Conservation (phyloP, 768 basidiomycete genomes). For the Nidula microcarpa region DNA sequence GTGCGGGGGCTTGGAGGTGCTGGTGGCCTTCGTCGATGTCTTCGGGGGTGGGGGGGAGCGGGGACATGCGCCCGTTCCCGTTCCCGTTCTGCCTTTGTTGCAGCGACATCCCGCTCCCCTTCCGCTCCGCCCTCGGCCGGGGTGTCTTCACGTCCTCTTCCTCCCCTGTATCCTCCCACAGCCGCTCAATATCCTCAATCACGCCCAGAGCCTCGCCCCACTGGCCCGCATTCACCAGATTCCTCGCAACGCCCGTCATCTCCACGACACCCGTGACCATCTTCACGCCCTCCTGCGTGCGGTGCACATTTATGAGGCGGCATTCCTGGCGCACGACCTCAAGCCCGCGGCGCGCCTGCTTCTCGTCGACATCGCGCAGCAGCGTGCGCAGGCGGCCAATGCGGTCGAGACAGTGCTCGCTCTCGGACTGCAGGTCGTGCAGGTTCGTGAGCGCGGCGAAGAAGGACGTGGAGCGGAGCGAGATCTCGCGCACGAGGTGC, state of each 20-base stretch:
- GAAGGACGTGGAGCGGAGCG: constrained; percentile 87
- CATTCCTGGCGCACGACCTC: constrained; percentile 65
- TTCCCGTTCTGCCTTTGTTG: constrained; percentile 8
- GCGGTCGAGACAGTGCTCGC: constrained; percentile 73
- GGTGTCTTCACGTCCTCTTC: neutral
- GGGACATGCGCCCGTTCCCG: constrained; percentile 17
- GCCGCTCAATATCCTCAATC: constrained; percentile 60
- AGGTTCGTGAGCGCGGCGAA: constrained; percentile 95
- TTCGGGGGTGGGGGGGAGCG: constrained; percentile 35
- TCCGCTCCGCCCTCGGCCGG: constrained; percentile 3
- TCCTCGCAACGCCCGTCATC: constrained; percentile 66
- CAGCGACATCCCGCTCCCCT: neutral
- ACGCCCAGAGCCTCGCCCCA: constrained; percentile 84
- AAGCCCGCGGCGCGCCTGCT: constrained; percentile 76
- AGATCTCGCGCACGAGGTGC: constrained; percentile 92
- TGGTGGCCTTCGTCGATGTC: constrained; percentile 17
- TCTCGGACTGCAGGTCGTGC: constrained; percentile 88
- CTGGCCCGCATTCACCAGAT: constrained; percentile 79
- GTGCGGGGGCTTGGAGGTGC: constrained; percentile 2
- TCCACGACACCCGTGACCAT: constrained; percentile 73
- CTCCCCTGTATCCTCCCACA: constrained; percentile 39
- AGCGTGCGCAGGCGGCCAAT: constrained; percentile 70
- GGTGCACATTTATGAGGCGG: constrained; percentile 55
- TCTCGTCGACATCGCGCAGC: constrained; percentile 72
- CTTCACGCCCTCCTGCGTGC: constrained; percentile 58